These are phyloP conservation scores for Xylaria sp. DNA, from an alignment of 2,329 filamentous ascomycete species.

Conservation along the genomic window DNA sequence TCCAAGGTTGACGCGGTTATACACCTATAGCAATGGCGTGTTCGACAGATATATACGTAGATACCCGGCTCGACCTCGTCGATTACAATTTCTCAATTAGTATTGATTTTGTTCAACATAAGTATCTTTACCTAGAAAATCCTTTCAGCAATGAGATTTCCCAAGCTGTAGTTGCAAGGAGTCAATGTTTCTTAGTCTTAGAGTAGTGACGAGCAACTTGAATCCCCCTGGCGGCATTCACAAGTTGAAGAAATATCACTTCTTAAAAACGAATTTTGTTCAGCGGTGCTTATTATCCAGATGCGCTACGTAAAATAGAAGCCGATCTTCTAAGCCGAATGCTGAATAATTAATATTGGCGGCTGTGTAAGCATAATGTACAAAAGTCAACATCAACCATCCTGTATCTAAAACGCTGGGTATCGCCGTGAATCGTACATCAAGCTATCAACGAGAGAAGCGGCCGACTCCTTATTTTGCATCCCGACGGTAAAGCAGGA, in stretches of 20 bases:
- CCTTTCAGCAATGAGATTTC: no score
- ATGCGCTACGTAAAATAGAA: not conserved
- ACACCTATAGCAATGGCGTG: slow-evolving; percentile 3
- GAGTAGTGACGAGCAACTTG: no score
- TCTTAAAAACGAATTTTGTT: no score
- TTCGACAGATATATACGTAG: not conserved
- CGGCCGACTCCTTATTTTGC: not conserved
- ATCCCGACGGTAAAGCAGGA: not conserved
- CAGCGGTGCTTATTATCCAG: not conserved
- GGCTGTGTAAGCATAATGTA: slow-evolving; percentile 21
- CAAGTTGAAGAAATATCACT: not conserved
- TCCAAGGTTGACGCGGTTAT: not conserved
- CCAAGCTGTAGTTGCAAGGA: no score
- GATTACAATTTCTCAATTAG: slow-evolving; percentile 2
- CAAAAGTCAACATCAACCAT: slow-evolving; percentile 8
- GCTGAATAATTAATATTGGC: slow-evolving; percentile 6
- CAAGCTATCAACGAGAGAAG: not conserved
- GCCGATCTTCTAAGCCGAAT: not conserved
- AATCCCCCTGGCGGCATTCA: no score
- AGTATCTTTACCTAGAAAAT: not conserved
- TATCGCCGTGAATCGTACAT: slow-evolving; percentile 16
- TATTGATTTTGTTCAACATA: not conserved
- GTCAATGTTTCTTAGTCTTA: no score
- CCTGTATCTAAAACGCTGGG: slow-evolving; percentile 24
- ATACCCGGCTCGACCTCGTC: slow-evolving; percentile 4